Conservation (phyloP, 2,329 filamentous ascomycete species). For the Colletotrichum lini region DNA sequence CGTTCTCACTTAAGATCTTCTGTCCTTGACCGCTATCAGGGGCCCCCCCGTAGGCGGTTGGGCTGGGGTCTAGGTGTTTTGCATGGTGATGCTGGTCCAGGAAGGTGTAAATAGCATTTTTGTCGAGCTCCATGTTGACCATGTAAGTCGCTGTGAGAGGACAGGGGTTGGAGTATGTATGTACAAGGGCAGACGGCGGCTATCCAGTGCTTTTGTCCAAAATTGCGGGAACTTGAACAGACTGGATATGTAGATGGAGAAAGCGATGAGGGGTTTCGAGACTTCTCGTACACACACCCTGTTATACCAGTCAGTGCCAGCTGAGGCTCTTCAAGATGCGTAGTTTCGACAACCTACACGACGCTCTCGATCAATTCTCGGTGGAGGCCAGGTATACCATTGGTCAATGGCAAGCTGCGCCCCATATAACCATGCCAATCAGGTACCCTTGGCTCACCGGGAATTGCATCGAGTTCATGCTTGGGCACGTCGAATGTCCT, state of each 20-base stretch:
- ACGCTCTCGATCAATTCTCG: slow-evolving; percentile 17
- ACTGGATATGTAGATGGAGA: not conserved
- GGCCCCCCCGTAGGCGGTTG: not conserved
- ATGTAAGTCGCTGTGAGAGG: slow-evolving; percentile 16
- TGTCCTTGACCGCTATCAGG: not conserved
- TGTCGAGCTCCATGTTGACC: slow-evolving; percentile 24
- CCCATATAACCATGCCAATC: slow-evolving; percentile 27
- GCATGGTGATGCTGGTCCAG: slow-evolving; percentile 8
- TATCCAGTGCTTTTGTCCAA: slow-evolving; percentile 18
- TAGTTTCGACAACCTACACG: slow-evolving; percentile 7
- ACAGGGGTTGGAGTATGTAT: not conserved
- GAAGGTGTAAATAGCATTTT: slow-evolving; percentile 9
- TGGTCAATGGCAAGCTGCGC: slow-evolving; percentile 23
- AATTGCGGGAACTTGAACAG: slow-evolving; percentile 8
- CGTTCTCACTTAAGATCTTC: slow-evolving; percentile 4
- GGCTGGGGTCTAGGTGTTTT: not conserved
- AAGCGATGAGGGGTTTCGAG: not conserved
- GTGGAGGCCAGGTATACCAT: not conserved
- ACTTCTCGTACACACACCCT: not conserved
- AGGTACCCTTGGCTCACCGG: slow-evolving; percentile 14
- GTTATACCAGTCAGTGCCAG: slow-evolving; percentile 9
- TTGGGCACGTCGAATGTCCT: not conserved
- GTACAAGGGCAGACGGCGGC: slow-evolving; percentile 6
- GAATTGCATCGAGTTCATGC: slow-evolving; percentile 10
- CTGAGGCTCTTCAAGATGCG: slow-evolving; percentile 4